Conservation (phyloP, 2,329 filamentous ascomycete species). For the Trichoderma koningiopsis region DNA sequence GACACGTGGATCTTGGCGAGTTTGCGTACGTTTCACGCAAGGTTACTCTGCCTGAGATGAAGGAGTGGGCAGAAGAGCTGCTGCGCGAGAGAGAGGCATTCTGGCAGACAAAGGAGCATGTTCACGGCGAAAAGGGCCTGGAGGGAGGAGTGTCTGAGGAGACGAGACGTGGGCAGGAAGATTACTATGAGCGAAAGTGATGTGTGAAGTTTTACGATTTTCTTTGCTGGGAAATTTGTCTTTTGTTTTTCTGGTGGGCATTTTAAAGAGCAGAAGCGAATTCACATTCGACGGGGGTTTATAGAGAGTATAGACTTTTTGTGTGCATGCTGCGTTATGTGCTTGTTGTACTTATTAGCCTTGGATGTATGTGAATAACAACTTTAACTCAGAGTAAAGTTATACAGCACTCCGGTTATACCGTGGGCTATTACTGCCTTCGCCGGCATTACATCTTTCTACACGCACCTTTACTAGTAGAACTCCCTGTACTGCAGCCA, state of each 20-base stretch:
- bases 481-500: not conserved
- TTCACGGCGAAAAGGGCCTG: constrained; percentile 50
- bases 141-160: constrained; percentile 42
- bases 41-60: constrained; percentile 76
- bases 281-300: constrained; percentile 7
- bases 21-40: constrained; percentile 77
- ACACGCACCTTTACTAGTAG: too few species aligned
- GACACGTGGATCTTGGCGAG: constrained; percentile 76
- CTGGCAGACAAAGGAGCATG: constrained; percentile 60
- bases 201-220: not conserved
- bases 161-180: constrained; percentile 48
- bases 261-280: not conserved
- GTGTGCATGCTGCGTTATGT: not conserved
- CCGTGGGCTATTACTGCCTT: too few species aligned
- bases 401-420: too few species aligned
- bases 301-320: constrained; percentile 14
- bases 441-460: too few species aligned
- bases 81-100: constrained; percentile 74
- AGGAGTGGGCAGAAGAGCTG: constrained; percentile 76
- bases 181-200: constrained; percentile 48
- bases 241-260: not conserved
- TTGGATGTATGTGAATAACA: too few species aligned
- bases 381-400: too few species aligned
- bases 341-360: too few species aligned
- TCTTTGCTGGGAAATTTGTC: not conserved